Percentiles rank a stretch among this genome's conserved stretches.
Evolutionary conservation across 106 monocot genomes (phyloP).

Genomic region (Cymbidium sinense): DNA sequence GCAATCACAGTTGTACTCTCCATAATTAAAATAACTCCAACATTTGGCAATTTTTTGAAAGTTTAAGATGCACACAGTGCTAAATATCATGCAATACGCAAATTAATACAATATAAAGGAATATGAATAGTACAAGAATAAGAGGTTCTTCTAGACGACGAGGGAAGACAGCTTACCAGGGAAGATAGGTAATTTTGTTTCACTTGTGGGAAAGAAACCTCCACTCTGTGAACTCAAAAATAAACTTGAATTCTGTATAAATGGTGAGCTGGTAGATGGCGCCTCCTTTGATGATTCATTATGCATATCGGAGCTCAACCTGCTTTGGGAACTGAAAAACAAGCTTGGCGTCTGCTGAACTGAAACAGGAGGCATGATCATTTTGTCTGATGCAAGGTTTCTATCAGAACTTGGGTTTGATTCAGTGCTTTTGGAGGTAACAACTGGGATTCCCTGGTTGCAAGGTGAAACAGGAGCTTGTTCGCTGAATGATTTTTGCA

Average conservation of each 20-base stretch:
- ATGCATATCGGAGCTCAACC: slow-evolving; percentile 9
- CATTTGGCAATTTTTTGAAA: not conserved
- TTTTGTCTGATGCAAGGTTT: not conserved
- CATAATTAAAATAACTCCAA: not conserved
- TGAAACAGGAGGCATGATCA: not conserved
- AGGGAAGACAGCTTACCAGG: slow-evolving; percentile 26
- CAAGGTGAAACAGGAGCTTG: slow-evolving; percentile 3
- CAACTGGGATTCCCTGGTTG: not conserved
- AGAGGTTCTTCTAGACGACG: not conserved
- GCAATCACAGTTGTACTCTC: not conserved
- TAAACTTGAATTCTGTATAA: slow-evolving; percentile 11
- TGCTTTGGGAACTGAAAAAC: slow-evolving; percentile 6
- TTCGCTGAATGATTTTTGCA: not conserved
- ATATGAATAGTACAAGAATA: not conserved
- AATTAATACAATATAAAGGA: slow-evolving; percentile 2
- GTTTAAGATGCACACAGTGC: not conserved
- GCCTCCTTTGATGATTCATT: slow-evolving; percentile 22
- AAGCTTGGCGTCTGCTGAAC: not conserved
- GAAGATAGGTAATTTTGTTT: slow-evolving; percentile 24
- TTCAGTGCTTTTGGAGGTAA: not conserved
- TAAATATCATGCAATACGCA: not conserved
- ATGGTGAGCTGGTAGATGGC: slow-evolving; percentile 14
- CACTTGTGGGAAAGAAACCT: slow-evolving; percentile 41
- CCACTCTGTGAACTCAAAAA: slow-evolving; percentile 29
- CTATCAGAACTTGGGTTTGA: not conserved